phyloP scores from a whole-genome alignment of 2,329 filamentous ascomycete species.

The Fusarium veterinarium region DNA sequence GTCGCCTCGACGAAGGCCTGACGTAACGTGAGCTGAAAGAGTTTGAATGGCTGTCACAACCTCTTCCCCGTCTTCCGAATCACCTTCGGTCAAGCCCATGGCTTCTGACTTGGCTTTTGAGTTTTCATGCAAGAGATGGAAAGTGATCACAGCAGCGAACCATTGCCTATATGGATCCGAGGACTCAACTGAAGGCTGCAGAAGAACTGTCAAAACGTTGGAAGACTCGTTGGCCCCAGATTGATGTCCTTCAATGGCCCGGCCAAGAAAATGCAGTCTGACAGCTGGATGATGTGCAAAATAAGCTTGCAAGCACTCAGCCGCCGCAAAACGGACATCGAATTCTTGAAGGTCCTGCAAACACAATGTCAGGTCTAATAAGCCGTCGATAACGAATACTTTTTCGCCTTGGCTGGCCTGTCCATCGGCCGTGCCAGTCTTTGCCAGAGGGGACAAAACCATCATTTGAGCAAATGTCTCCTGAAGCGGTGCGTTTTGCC shows the following conservation, averaged over 20 bases:
- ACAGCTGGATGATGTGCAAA: slow-evolving; percentile 85
- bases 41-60: slow-evolving; percentile 94
- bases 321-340: slow-evolving; percentile 85
- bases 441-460: slow-evolving; percentile 71
- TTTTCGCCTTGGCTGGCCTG: slow-evolving; percentile 65
- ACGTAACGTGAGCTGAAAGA: slow-evolving; percentile 85
- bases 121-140: slow-evolving; percentile 87
- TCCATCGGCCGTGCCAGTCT: slow-evolving; percentile 50
- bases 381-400: slow-evolving; percentile 92
- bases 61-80: slow-evolving; percentile 90
- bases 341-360: slow-evolving; percentile 75
- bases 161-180: slow-evolving; percentile 88
- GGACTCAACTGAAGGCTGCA: slow-evolving; percentile 72
- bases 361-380: slow-evolving; percentile 84
- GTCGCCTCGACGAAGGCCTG: slow-evolving; percentile 78
- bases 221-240: slow-evolving; percentile 83
- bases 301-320: slow-evolving; percentile 93
- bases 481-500: slow-evolving; percentile 82
- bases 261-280: slow-evolving; percentile 83
- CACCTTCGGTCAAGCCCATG: slow-evolving; percentile 87
- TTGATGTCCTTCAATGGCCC: slow-evolving; percentile 88
- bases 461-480: slow-evolving; percentile 90
- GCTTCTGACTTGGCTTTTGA: slow-evolving; percentile 81
- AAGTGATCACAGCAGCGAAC: slow-evolving; percentile 88
- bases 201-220: slow-evolving; percentile 86